phyloP scores from a whole-genome alignment of 2,329 filamentous ascomycete species.

The Anisogramma anomala region DNA sequence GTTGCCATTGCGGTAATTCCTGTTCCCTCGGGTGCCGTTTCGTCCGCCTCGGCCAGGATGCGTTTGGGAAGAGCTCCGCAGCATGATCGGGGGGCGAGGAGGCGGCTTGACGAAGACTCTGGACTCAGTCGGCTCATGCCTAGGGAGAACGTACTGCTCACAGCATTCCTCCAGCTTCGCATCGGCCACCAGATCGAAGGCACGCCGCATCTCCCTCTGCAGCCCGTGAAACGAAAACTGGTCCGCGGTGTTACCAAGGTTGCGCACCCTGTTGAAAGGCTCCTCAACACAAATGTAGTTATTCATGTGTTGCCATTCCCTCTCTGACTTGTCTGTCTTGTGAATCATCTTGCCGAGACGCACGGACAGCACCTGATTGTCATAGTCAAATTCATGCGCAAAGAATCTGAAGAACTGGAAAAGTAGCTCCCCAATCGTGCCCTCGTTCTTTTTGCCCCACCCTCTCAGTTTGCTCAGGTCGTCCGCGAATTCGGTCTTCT shows the following conservation, averaged over 20 bases:
- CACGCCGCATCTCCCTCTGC: conserved; percentile 77
- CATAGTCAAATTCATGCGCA: conserved; percentile 85
- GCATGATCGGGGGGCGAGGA: conserved; percentile 44
- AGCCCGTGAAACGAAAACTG: conserved; percentile 88
- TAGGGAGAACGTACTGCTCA: conserved; percentile 78
- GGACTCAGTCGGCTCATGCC: conserved; percentile 51
- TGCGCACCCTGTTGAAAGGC: conserved; percentile 81
- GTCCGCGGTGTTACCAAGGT: conserved; percentile 92
- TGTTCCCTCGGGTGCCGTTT: conserved; percentile 34
- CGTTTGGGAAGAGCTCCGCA: conserved; percentile 51
- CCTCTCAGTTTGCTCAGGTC: conserved; percentile 63
- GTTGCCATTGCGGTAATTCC: conserved; percentile 34
- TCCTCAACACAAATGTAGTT: conserved; percentile 93
- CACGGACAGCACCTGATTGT: conserved; percentile 73
- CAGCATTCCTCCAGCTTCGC: conserved; percentile 75
- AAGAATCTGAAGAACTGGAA: conserved; percentile 96
- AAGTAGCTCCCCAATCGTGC: conserved; percentile 71
- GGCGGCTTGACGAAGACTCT: conserved; percentile 47
- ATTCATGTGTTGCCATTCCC: conserved; percentile 70
- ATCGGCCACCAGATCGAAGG: conserved; percentile 70
- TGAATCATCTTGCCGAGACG: conserved; percentile 66
- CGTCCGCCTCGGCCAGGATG: conserved; percentile 38
- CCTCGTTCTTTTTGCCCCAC: conserved; percentile 69
- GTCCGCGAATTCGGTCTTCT: conserved; percentile 72
- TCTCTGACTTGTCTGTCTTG: conserved; percentile 56